phyloP scores from a whole-genome alignment of 306 rosid species.

The Lagenaria siceraria region DNA sequence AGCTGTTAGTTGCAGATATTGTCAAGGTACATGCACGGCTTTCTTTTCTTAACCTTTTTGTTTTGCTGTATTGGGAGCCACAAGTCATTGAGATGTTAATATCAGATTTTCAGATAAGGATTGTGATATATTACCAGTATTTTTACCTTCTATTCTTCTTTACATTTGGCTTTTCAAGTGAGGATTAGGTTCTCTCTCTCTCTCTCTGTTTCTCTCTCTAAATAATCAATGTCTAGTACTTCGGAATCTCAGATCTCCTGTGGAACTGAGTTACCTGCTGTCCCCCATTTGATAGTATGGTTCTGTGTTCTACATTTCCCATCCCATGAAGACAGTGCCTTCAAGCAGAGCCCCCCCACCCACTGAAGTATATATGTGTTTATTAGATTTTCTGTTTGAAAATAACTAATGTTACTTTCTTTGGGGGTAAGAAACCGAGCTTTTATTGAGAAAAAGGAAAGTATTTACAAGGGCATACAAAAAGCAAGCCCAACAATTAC shows the following conservation, averaged over 20 bases:
- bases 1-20: conserved; percentile 67
- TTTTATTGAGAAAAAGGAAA: too few relatives aligned
- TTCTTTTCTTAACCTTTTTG: conserved; percentile 9
- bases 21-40: conserved; percentile 42
- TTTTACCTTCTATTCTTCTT: not conserved
- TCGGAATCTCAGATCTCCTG: not conserved
- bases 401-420: too few relatives aligned
- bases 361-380: too few relatives aligned
- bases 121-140: not conserved
- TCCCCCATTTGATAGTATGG: not conserved
- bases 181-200: not conserved
- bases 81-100: not conserved
- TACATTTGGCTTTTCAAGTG: not conserved
- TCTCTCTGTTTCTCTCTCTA: too few relatives aligned
- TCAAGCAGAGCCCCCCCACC: too few relatives aligned
- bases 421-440: too few relatives aligned
- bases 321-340: not conserved
- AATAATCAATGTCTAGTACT: not conserved
- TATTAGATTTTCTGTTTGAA: too few relatives aligned
- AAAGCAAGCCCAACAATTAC: too few relatives aligned
- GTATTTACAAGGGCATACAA: too few relatives aligned
- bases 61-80: not conserved
- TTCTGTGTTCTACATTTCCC: not conserved
- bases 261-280: not conserved
- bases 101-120: not conserved